Evolutionary conservation across 2,329 filamentous ascomycete genomes (phyloP).

Genomic region (Talaromyces funiculosus): DNA sequence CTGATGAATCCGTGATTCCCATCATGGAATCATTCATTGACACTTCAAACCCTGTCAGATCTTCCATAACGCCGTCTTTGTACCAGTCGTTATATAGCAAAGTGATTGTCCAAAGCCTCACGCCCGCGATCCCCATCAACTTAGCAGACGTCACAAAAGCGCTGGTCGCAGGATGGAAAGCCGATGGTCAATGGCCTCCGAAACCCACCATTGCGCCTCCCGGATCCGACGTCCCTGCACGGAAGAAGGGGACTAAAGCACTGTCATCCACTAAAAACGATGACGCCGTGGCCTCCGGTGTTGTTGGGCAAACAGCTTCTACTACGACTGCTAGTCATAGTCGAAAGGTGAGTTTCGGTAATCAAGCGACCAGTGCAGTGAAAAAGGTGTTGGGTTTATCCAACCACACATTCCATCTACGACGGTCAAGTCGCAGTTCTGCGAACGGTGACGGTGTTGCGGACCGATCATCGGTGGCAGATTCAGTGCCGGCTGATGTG

Average conservation of each 20-base stretch:
- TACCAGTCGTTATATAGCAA: conserved; percentile 87
- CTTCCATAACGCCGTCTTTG: conserved; percentile 64
- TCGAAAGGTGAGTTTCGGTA: conserved; percentile 10
- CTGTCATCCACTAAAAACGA: conserved; percentile 7
- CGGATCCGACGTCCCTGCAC: conserved; percentile 21
- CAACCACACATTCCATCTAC: conserved; percentile 31
- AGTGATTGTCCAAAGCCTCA: conserved; percentile 71
- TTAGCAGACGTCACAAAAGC: conserved; percentile 72
- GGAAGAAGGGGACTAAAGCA: conserved; percentile 10
- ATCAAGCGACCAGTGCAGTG: conserved; percentile 33
- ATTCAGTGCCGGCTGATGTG: background rate
- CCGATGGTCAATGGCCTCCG: conserved; percentile 88
- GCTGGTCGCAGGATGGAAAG: conserved; percentile 86
- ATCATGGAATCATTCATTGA: conserved; percentile 69
- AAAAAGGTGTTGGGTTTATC: conserved; percentile 38
- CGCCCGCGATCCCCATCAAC: conserved; percentile 84
- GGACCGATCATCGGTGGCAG: background rate
- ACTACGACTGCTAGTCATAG: background rate
- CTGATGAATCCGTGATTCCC: conserved; percentile 61
- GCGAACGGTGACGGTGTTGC: background rate
- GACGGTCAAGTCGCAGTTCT: conserved; percentile 24
- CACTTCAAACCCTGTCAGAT: conserved; percentile 66
- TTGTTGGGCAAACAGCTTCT: too few relatives aligned
- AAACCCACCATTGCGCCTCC: conserved; percentile 37
- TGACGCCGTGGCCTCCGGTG: background rate